Percentiles rank a stretch among this genome's conserved stretches.
phyloP scores from a whole-genome alignment of 140 eudicot genomes.

The Anethum foeniculum region DNA sequence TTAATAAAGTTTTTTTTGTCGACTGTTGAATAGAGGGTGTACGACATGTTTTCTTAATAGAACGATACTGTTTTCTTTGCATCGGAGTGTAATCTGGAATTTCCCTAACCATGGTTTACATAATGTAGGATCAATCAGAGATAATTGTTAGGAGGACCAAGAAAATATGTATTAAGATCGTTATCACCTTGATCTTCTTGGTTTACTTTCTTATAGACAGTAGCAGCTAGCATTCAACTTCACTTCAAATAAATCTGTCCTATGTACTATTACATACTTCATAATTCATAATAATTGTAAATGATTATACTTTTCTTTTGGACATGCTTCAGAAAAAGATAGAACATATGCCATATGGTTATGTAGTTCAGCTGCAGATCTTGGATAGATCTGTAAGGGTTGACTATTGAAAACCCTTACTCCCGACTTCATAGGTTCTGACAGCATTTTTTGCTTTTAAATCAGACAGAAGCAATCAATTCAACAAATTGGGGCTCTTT shows the following conservation, averaged over 20 bases:
- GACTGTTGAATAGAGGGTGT: not conserved
- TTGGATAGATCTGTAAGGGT: not conserved
- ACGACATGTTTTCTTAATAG: not conserved
- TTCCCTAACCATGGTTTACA: not conserved
- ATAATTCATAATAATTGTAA: not conserved
- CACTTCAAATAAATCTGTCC: not conserved
- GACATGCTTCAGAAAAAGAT: not conserved
- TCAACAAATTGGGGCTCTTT: slow-evolving; percentile 95
- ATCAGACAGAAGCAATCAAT: slow-evolving; percentile 87
- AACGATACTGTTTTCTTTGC: not conserved
- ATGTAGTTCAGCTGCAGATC: not conserved
- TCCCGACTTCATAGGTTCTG: not conserved
- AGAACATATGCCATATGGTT: not conserved
- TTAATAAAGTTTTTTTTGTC: not conserved
- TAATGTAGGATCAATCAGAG: not conserved
- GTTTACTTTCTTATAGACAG: not conserved
- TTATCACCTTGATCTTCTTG: not conserved
- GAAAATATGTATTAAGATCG: not conserved
- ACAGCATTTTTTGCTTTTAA: not conserved
- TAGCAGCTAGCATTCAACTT: not conserved
- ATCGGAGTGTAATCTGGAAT: not conserved
- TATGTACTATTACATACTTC: not conserved
- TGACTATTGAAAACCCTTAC: not conserved
- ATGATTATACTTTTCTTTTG: not conserved
- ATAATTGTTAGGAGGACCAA: not conserved